These are phyloP conservation scores for Fragaria ananassa DNA, from an alignment of 306 rosid genomes.

Conservation along the genomic window DNA sequence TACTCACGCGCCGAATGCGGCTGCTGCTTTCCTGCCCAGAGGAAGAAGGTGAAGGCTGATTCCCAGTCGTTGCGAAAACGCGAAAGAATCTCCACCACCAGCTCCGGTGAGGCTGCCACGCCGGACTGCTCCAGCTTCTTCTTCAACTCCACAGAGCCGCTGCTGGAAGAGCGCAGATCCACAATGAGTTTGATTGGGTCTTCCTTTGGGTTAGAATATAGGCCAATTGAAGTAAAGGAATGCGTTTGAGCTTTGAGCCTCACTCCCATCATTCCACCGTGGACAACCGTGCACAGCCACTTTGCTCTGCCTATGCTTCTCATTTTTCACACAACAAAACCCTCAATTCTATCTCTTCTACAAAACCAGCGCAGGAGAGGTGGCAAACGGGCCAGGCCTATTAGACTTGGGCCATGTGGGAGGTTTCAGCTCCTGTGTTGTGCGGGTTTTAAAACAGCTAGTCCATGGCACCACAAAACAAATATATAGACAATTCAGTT, in stretches of 20 bases:
- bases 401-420: too few species aligned
- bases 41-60: slow-evolving; percentile 77
- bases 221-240: slow-evolving; percentile 5
- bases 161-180: slow-evolving; percentile 35
- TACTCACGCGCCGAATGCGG: slow-evolving; percentile 61
- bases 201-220: slow-evolving; percentile 6
- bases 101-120: slow-evolving; percentile 46
- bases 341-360: too few species aligned
- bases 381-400: too few species aligned
- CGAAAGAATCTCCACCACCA: slow-evolving; percentile 70
- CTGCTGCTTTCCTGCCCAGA: slow-evolving; percentile 81
- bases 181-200: slow-evolving; percentile 46
- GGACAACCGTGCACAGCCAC: too few species aligned
- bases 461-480: too few species aligned
- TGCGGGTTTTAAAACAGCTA: too few species aligned
- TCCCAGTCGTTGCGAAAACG: slow-evolving; percentile 78
- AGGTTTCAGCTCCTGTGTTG: too few species aligned
- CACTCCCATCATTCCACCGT: too few species aligned
- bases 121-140: slow-evolving; percentile 53
- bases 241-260: neutral
- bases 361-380: too few species aligned
- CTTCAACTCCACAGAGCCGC: slow-evolving; percentile 33
- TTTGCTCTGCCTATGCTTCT: too few species aligned
- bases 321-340: too few species aligned
- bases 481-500: too few species aligned